Evolutionary conservation across 805 yeast genomes (phyloP).

Genomic region (Isabelozyma pseudorhagii): DNA sequence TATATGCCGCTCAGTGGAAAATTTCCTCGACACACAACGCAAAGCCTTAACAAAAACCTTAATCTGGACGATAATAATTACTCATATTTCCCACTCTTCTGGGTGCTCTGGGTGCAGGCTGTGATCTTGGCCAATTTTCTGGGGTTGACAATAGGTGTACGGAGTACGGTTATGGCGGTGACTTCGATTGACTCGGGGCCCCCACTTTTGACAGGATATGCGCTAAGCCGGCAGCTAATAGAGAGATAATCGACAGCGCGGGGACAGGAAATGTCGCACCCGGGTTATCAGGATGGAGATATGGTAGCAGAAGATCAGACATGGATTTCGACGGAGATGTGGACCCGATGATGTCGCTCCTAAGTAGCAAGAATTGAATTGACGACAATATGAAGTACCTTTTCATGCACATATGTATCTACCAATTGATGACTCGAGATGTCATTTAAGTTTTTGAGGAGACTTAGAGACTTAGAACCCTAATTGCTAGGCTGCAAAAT

Average conservation of each 20-base stretch:
- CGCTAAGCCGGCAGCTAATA: neutral
- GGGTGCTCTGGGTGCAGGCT: neutral
- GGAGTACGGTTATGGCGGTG: neutral
- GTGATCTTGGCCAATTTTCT: neutral
- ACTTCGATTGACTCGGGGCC: neutral
- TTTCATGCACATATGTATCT: too few relatives aligned
- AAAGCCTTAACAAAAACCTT: neutral
- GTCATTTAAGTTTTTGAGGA: too few relatives aligned
- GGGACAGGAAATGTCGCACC: neutral
- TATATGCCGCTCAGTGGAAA: neutral
- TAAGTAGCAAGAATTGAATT: too few relatives aligned
- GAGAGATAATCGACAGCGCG: neutral
- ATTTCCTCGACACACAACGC: neutral
- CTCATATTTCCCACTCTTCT: neutral
- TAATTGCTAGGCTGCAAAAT: too few relatives aligned
- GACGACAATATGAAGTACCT: too few relatives aligned
- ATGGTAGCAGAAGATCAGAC: neutral
- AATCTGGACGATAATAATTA: neutral
- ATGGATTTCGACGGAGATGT: too few relatives aligned
- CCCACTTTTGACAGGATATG: neutral
- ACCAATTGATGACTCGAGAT: too few relatives aligned
- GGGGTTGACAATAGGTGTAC: neutral
- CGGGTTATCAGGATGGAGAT: too few relatives aligned
- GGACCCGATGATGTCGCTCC: too few relatives aligned
- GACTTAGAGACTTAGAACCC: too few relatives aligned